Conservation (phyloP, 495 filamentous ascomycete genomes). For the Daldinia decipiens region DNA sequence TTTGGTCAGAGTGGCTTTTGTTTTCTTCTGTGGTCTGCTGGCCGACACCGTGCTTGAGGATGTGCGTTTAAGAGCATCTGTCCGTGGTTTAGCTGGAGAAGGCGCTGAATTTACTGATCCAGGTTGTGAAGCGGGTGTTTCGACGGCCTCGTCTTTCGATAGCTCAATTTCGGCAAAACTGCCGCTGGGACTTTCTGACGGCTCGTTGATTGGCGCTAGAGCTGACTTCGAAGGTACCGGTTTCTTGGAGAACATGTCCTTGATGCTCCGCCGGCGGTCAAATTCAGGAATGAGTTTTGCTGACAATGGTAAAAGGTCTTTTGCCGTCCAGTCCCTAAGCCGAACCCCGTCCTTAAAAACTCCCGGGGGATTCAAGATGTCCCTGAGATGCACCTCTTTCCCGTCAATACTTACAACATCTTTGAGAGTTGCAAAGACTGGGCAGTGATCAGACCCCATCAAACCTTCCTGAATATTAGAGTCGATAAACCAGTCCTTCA, state of each 20-base stretch:
- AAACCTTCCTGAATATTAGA: constrained; percentile 97
- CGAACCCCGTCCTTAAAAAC: constrained; percentile 78
- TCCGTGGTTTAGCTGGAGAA: constrained; percentile 39
- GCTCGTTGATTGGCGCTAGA: constrained; percentile 27
- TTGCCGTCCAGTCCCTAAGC: constrained; percentile 70
- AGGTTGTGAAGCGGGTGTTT: constrained; percentile 25
- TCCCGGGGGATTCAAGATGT: constrained; percentile 83
- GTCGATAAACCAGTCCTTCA: constrained; percentile 84
- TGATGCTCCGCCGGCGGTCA: constrained; percentile 82
- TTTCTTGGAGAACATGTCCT: constrained; percentile 86
- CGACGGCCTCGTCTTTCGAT: neutral
- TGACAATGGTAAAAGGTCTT: constrained; percentile 76
- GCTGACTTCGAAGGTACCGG: constrained; percentile 32
- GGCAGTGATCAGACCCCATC: constrained; percentile 96
- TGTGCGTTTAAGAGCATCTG: constrained; percentile 48
- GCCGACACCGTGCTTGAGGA: constrained; percentile 40
- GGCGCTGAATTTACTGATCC: constrained; percentile 25
- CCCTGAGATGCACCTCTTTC: constrained; percentile 64
- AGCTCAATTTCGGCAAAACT: neutral
- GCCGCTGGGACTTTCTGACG: constrained; percentile 21
- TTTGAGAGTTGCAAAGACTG: constrained; percentile 83
- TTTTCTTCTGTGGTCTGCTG: constrained; percentile 55
- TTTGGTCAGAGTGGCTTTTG: constrained; percentile 46
- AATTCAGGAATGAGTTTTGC: constrained; percentile 90
- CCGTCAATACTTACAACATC: constrained; percentile 66